Percentiles rank a stretch among this genome's conserved stretches.
Conservation (phyloP, 257 asterid species). For the Solanum medicagineum region DNA sequence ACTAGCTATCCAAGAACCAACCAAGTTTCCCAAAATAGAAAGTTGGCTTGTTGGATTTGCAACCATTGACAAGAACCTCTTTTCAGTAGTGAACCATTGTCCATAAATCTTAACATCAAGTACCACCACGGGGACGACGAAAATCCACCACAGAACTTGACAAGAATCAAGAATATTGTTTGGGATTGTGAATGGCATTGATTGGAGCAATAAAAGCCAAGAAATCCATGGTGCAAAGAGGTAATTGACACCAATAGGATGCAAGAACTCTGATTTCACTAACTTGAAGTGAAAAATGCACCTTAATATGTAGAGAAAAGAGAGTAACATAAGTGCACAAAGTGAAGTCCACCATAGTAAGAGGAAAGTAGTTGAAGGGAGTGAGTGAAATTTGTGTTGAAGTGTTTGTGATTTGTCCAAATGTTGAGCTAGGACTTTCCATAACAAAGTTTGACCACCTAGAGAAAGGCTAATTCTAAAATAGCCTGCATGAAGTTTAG, state of each 20-base stretch:
- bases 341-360: conserved; percentile 31
- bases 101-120: conserved; percentile 42
- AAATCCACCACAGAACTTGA: conserved; percentile 3
- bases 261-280: conserved; percentile 23
- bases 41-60: conserved; percentile 46
- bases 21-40: conserved; percentile 38
- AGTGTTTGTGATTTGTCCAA: conserved; percentile 1
- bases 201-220: conserved; percentile 23
- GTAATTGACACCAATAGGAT: conserved; percentile 25
- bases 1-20: conserved; percentile 32
- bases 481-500: conserved; percentile 30
- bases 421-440: conserved; percentile 18
- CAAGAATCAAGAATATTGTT: not conserved
- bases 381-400: conserved; percentile 1
- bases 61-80: conserved; percentile 24
- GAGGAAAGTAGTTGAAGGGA: conserved; percentile 21
- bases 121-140: conserved; percentile 17
- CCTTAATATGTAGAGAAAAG: conserved; percentile 18
- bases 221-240: conserved; percentile 42
- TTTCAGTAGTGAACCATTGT: conserved; percentile 45
- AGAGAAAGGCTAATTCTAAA: conserved; percentile 29
- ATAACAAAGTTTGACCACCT: conserved; percentile 29
- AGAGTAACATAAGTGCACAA: conserved; percentile 11
- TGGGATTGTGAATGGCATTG: not conserved
- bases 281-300: conserved; percentile 16